Evolutionary conservation across 73 alveolate genomes (phyloP), one percentile per base, ranked within the genome.

Genomic region (Paramecium biaurelia): DNA sequence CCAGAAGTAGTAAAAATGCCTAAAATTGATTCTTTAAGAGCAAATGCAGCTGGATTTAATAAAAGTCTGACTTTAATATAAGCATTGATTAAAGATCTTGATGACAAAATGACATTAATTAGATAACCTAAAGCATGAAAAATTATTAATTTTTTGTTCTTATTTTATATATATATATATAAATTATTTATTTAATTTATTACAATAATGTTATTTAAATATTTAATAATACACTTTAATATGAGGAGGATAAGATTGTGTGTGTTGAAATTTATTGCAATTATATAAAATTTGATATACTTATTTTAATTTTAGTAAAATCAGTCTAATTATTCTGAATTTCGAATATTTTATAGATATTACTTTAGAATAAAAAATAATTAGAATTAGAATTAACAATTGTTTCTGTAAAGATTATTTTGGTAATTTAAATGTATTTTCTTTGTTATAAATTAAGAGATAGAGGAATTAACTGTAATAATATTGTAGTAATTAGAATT

Each of bases 11-110:
- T 47, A 9, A 79, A 34, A 79, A 43, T 79, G 90, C 90, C 70
- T 42, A 79, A 32, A 21, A 47, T 47, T 24, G 90, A 79, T 47
- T 30, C 70, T 23, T 28, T 79, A 24, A 41, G 90, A 79, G 90
- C 90, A n/a, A 79, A 79, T 79, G 90, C 90, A 15, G 90, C 90
- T 38, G 90, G 90, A 23, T 79, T 79, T 34, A 79, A 79, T 53
- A 79, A 79, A 47, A 79, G 90, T 21, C 76, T 79, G 11, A 79
- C 90, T 43, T 42, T 79, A 32, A 79, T 79, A 58, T 79, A 58
- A 24, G 90, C 90, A 10, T 63, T 79, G 47, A 79, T 79, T 47
- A 79, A 79, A 45, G 90, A 79, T 47, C 74, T 79, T 20, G 90
- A 79, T 79, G 90, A 79, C n/a, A 79, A 79, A 34, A 79, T 79